Evolutionary conservation across 345 rosid genomes (phyloP).

Genomic region (Salix purpurea): DNA sequence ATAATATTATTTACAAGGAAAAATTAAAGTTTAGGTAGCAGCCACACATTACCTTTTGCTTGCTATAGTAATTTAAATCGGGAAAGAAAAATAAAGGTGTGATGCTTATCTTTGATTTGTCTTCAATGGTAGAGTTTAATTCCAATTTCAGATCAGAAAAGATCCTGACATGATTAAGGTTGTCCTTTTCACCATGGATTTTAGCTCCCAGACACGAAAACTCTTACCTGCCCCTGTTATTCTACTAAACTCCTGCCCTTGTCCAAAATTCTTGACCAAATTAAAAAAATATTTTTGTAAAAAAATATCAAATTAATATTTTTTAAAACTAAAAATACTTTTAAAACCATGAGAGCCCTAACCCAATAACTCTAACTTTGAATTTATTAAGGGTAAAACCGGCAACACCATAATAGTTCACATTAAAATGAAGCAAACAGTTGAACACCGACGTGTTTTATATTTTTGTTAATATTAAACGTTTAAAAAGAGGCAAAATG

Average conservation of each 20-base stretch:
- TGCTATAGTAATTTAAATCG: neutral
- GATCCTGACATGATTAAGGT: neutral
- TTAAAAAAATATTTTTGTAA: no score
- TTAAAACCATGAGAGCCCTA: no score
- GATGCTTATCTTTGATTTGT: neutral
- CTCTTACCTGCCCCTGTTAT: neutral
- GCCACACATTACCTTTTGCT: neutral
- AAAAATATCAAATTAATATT: no score
- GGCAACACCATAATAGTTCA: no score
- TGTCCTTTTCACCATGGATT: neutral
- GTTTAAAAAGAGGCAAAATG: no score
- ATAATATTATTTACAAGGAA: no score
- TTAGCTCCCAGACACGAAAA: neutral
- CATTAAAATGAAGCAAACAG: no score
- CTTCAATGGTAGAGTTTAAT: neutral
- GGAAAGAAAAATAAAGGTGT: neutral
- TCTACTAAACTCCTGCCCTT: neutral
- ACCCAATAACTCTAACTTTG: no score
- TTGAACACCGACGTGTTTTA: accelerated
- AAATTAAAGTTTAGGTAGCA: neutral
- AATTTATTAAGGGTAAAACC: no score
- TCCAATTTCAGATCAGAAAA: neutral
- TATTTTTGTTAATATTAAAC: no score
- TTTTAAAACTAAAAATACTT: no score
- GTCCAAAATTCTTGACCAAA: neutral